Evolutionary conservation across 148 eudicot species (phyloP), one percentile per base, ranked within the genome.

Genomic region (Diospyros kaki): DNA sequence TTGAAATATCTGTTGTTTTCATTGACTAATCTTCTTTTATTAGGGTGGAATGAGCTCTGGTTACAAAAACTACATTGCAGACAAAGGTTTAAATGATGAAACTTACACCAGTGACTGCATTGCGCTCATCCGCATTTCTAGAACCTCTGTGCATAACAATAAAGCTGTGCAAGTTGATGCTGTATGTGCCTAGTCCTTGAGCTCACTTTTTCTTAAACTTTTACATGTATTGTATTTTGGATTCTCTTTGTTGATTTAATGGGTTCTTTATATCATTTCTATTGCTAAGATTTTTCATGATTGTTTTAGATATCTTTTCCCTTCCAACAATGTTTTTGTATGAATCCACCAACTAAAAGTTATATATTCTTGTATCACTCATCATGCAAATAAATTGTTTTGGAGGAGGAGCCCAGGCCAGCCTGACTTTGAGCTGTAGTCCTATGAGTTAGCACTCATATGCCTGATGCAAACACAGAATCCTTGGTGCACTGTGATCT

Each of bases 41-140:
- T 77, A 96, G 99, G 99, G 99, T 81, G 99, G 99, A 41, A 44
- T 88, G 81, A 93, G 99, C 83, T 89, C 95, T 60, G 89, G 91
- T 39, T 96, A 93, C 84, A 96, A 93, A 80, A 88, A 83, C 78
- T 82, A 86, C 60, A 75, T 96, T 53, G 92, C 90, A 59, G 99
- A 93, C 72, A 86, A 84, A 83, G 98, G 97, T 51, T 79, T 87
- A 76, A 78, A 91, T 76, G 97, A 96, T 84, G 92, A 90, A 83
- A 96, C 99, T 55, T 96, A 96, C 83, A 81, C 93, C 69, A 59
- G 85, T 71, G 97, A 91, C 46, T 79, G 89, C 80, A 85, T 83
- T 83, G 94, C 97, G 41, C 89, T 96, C 69, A 76, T 96, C 81
- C 91, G 80, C 79, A 86, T 96, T 80, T 91, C 93, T 77, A 97